These are phyloP conservation scores for Ormosia emarginata DNA, from an alignment of 306 rosid genomes.

Conservation along the genomic window DNA sequence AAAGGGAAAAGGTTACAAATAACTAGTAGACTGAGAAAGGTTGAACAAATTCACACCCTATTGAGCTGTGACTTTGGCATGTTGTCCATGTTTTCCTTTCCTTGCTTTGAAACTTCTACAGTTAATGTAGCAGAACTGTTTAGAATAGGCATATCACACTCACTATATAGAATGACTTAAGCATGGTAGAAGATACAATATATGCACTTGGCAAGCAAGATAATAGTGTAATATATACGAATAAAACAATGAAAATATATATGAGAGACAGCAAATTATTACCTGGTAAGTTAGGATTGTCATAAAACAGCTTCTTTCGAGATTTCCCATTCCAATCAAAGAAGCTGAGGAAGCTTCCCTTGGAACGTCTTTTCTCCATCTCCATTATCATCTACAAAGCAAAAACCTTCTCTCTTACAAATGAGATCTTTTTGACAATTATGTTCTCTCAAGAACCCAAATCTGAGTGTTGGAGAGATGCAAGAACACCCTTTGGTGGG, in stretches of 20 bases:
- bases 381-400: constrained; percentile 51
- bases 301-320: constrained; percentile 53
- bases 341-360: constrained; percentile 69
- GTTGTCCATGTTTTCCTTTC: constrained; percentile 45
- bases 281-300: constrained; percentile 50
- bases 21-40: background rate
- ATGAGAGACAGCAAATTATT: background rate
- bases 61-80: constrained; percentile 31
- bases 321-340: constrained; percentile 82
- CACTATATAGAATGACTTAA: background rate
- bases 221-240: background rate
- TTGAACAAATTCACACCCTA: constrained; percentile 35
- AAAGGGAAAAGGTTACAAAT: background rate
- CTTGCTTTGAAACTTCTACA: constrained; percentile 45
- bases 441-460: background rate
- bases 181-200: background rate
- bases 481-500: background rate
- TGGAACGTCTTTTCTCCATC: constrained; percentile 65
- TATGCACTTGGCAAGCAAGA: background rate
- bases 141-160: background rate
- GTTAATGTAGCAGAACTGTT: constrained; percentile 26
- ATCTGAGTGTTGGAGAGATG: background rate
- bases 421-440: background rate
- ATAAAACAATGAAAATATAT: background rate
- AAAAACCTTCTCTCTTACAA: background rate